These are phyloP conservation scores for Stachybotrys chartarum DNA, from an alignment of 2,329 filamentous ascomycete genomes.

Conservation along the genomic window DNA sequence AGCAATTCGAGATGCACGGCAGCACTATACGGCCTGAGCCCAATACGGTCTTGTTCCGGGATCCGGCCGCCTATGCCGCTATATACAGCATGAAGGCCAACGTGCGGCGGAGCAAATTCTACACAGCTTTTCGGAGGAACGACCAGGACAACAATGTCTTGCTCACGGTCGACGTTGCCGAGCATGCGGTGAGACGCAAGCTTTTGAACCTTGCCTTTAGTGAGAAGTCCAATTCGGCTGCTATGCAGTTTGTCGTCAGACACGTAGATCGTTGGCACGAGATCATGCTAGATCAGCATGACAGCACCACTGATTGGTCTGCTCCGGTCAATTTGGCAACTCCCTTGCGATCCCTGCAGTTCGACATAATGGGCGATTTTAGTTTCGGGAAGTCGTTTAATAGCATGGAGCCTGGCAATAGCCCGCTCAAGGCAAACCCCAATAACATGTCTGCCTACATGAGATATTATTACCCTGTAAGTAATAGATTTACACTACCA, in stretches of 20 bases:
- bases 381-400: constrained; percentile 5
- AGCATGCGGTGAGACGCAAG: constrained; percentile 2
- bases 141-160: not conserved
- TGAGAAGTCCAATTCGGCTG: not conserved
- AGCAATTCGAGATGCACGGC: constrained; percentile 4
- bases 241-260: not conserved
- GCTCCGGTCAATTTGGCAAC: not conserved
- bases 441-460: not conserved
- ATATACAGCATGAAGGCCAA: constrained; percentile 4
- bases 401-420: constrained; percentile 2
- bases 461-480: not conserved
- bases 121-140: not conserved
- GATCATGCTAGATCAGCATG: not conserved
- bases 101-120: constrained; percentile 3
- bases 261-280: constrained; percentile 4
- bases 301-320: not conserved
- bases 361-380: constrained; percentile 5
- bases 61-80: constrained; percentile 1
- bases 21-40: constrained; percentile 1
- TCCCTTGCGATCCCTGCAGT: not conserved
- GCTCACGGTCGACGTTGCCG: not conserved
- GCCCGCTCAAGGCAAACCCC: constrained; percentile 1
- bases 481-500: not conserved
- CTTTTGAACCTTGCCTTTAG: constrained; percentile 2
- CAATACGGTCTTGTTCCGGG: constrained; percentile 2